Base-by-base conservation (phyloP, 495 filamentous ascomycete genomes). In the Neurospora sp. region DNA sequence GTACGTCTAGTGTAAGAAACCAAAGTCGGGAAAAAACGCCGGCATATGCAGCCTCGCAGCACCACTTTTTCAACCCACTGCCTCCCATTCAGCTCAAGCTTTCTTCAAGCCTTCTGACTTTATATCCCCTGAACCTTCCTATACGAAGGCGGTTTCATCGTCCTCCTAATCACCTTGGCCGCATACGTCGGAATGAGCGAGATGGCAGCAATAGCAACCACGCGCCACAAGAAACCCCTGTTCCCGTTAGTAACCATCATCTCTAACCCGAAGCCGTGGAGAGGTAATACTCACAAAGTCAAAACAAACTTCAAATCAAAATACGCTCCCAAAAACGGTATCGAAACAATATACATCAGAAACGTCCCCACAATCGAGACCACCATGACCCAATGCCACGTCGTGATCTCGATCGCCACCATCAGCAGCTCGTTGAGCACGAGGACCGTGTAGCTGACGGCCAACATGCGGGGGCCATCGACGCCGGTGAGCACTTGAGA, bases 331-430 rank as follows among this genome's bases (percentile, higher is more conserved):
- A 99, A 80, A 73, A 98, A 95, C 18, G 96, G 96, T 37, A 99
- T 85, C 71, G 89, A 93, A 14, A 88, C 93, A 8, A 96, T 84
- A 77, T 93, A 99, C 44, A 94, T 73, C 39, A 92, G 73, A 22
- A 90, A 88, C 0, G 96, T 99, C 3, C 93, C 94, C 3, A 97
- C 73, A 70, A 98, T 87, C n/a, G n/a, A n/a, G n/a, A 94, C 82
- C 44, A 96, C 90, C 96, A 98, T 99, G 73, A 97, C 87, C 61
- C 90, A 90, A 79, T 99, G 96, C 96, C 96, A 98, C 8, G 96
- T 99, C 10, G 93, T 97, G 76, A 99, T 91, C 76, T 97, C 93
- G 53, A 95, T 90, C 6, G 94, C 94, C 12, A 98, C 96, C 96
- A 99, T 99, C 68, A 95, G 86, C 70, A 99, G 86, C 79, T 99